Percentiles rank a stretch among this genome's conserved stretches.
Conservation (phyloP, 2,329 filamentous ascomycete genomes). For the Cyclaneusma minus region DNA sequence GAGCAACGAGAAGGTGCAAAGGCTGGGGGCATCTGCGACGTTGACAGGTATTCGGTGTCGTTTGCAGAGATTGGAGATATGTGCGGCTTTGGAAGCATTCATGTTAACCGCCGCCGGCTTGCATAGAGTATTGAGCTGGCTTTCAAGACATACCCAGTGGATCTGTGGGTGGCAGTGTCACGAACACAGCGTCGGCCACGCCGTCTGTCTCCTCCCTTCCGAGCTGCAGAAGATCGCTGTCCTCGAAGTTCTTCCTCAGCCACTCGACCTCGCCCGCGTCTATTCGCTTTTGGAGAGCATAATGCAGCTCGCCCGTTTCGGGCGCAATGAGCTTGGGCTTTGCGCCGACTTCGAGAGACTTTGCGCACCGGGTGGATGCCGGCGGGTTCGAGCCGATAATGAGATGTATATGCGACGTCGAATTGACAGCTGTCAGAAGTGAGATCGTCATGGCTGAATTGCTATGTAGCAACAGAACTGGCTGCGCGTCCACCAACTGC, state of each 20-base stretch:
- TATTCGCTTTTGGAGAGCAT: conserved; percentile 43
- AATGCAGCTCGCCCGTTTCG: conserved; percentile 40
- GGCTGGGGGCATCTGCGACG: conserved; percentile 69
- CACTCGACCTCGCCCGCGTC: conserved; percentile 52
- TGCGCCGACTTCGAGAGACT: conserved; percentile 71
- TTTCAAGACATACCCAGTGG: conserved; percentile 19
- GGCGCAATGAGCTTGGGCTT: conserved; percentile 66
- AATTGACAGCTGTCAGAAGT: conserved; percentile 60
- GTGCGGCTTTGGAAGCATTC: conserved; percentile 28
- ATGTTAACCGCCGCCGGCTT: background rate
- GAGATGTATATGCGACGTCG: conserved; percentile 59
- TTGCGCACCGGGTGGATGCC: conserved; percentile 67
- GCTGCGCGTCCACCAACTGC: too few relatives aligned
- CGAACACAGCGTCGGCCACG: conserved; percentile 85
- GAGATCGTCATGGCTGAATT: conserved; percentile 23
- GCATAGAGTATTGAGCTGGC: background rate
- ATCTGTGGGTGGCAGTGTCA: conserved; percentile 45
- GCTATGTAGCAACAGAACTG: too few relatives aligned
- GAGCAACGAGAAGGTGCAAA: conserved; percentile 82
- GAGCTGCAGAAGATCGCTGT: conserved; percentile 55
- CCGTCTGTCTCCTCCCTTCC: conserved; percentile 65
- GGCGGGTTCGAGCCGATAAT: conserved; percentile 77
- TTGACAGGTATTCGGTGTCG: conserved; percentile 81
- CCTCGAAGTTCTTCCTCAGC: conserved; percentile 49
- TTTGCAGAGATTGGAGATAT: conserved; percentile 61